Evolutionary conservation across 2,329 filamentous ascomycete species (phyloP), one percentile per base, ranked within the genome.

Genomic region (Penicillium frequentans): DNA sequence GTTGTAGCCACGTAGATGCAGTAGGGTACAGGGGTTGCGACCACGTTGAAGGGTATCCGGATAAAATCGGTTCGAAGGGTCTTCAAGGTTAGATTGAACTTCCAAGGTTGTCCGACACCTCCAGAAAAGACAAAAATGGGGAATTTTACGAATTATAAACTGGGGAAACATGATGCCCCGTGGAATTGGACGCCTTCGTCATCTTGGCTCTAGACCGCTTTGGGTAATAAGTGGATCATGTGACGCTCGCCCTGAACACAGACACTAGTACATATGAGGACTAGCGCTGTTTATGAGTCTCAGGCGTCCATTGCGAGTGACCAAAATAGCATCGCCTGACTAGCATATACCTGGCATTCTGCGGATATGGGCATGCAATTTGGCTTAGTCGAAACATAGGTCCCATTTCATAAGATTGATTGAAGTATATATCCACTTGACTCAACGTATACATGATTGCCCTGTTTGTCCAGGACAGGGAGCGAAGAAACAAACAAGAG

Each of bases 111-210:
- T 54, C 35, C 56, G 5, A 27, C 46, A 43, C 31, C 16, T 50
- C 35, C 23, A 23, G 23, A 46, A 9, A 11, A 16, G 47, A 23
- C 19, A 39, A 49, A 54, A 19, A 23, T 35, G 39, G 31, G 52
- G 9, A 16, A 43, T 27, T 53, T 50, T 8, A 49, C 35, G 23
- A 29, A 21, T 42, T 29, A 35, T 29, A 44, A 50, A 19, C 47
- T 33, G 45, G 46, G 51, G 48, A 58, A 49, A 54, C 43, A 37
- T 33, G 50, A 46, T 31, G 52, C 53, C 27, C 50, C 49, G 47
- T 26, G 54, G 58, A 63, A 59, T 21, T 63, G 56, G 54, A 61
- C 56, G 56, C 51, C 58, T 61, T 59, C 60, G 60, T 63, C 60
- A 63, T 61, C 48, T 21, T 31, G 31, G 51, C 37, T 27, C 57